phyloP scores from a whole-genome alignment of 345 rosid species.

The Camelina sativa region DNA sequence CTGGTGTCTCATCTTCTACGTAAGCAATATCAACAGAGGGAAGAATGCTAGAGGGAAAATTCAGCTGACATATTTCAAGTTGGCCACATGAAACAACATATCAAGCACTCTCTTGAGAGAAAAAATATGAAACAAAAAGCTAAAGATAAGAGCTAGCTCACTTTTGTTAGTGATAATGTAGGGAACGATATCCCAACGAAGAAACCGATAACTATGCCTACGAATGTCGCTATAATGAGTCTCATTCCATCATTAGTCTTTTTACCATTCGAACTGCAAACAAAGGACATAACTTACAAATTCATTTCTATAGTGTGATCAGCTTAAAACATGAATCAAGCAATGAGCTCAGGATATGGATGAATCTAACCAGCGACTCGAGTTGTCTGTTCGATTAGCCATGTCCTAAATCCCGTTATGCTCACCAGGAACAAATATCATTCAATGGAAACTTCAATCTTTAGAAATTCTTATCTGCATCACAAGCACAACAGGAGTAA shows the following conservation, averaged over 20 bases:
- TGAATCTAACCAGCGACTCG: slow-evolving; percentile 37
- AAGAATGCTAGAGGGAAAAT: slow-evolving; percentile 61
- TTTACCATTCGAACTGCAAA: slow-evolving; percentile 61
- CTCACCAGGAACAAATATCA: slow-evolving; percentile 25
- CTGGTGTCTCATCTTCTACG: slow-evolving; percentile 72
- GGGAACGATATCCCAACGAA: slow-evolving; percentile 83
- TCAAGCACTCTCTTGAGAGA: slow-evolving; percentile 23
- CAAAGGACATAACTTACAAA: slow-evolving; percentile 3
- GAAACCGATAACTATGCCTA: slow-evolving; percentile 80
- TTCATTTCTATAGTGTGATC: background rate
- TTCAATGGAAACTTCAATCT: slow-evolving; percentile 26
- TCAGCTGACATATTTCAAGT: slow-evolving; percentile 53
- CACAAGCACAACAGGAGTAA: background rate
- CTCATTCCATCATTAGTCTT: slow-evolving; percentile 75
- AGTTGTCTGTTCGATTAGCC: slow-evolving; percentile 44
- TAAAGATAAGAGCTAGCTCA: slow-evolving; percentile 24
- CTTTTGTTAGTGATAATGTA: slow-evolving; percentile 64
- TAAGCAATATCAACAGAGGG: slow-evolving; percentile 66
- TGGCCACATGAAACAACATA: slow-evolving; percentile 17
- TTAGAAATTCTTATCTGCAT: slow-evolving; percentile 28
- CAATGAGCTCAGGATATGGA: slow-evolving; percentile 12
- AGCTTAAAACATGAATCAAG: slow-evolving; percentile 7
- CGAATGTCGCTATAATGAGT: slow-evolving; percentile 63
- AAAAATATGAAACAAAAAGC: slow-evolving; percentile 23
- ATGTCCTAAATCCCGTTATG: slow-evolving; percentile 38